A percentile compares a stretch with the other conserved stretches of the same genome.
Conservation (phyloP, 2,329 filamentous ascomycete species). For the Ophiostoma pallidulum region DNA sequence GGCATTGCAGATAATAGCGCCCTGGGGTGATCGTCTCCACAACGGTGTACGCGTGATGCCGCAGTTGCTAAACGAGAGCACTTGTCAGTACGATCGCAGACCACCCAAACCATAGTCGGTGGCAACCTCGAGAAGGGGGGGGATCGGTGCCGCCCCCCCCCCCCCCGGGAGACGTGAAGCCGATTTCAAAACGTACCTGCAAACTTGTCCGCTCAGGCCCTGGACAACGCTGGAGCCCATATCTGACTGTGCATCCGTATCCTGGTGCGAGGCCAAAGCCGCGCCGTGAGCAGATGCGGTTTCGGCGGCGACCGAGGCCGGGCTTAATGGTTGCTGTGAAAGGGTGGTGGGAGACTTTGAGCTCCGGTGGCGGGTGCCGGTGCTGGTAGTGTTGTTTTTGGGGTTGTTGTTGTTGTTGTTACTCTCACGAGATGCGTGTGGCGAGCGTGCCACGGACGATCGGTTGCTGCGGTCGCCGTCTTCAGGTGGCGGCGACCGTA, state of each 20-base stretch:
- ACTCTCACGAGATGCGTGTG: background rate
- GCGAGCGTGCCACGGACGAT: slow-evolving; percentile 2
- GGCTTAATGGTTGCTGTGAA: slow-evolving; percentile 15
- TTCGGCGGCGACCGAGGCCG: slow-evolving; percentile 14
- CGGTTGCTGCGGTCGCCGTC: slow-evolving; percentile 15
- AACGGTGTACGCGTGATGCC: slow-evolving; percentile 87
- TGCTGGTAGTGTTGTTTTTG: background rate
- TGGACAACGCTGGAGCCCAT: slow-evolving; percentile 15
- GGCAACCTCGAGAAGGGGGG: too few species aligned
- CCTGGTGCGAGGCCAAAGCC: slow-evolving; percentile 4
- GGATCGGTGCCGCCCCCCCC: too few species aligned
- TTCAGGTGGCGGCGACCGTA: slow-evolving; percentile 19
- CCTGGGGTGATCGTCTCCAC: slow-evolving; percentile 87
- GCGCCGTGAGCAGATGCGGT: background rate
- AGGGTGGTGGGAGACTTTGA: slow-evolving; percentile 8
- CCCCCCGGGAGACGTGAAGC: too few species aligned
- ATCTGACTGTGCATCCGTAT: slow-evolving; percentile 16
- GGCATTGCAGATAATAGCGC: slow-evolving; percentile 94
- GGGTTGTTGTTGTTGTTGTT: background rate
- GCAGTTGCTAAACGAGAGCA: slow-evolving; percentile 64
- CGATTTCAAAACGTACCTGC: slow-evolving; percentile 53
- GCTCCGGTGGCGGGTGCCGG: slow-evolving; percentile 5
- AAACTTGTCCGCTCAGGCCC: slow-evolving; percentile 52
- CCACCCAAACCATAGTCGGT: background rate
- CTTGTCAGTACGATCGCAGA: background rate